phyloP scores from a whole-genome alignment of 2,329 filamentous ascomycete genomes.

The Thelonectria blattea region DNA sequence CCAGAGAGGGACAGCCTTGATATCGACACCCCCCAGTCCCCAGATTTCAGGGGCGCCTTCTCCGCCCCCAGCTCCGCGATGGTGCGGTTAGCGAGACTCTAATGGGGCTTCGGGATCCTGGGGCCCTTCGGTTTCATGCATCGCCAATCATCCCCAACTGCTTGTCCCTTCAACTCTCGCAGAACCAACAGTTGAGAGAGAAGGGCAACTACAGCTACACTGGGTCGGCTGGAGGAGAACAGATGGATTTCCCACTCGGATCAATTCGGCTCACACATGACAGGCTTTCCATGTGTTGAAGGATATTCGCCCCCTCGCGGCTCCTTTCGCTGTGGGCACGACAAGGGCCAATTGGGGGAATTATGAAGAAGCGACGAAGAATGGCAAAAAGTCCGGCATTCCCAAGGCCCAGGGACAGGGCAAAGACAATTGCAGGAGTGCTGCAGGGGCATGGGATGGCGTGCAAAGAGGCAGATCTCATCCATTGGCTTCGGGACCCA shows the following conservation, averaged over 20 bases:
- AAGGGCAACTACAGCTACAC: too few relatives aligned
- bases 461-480: slow-evolving; percentile 23
- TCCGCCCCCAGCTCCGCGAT: slow-evolving; percentile 22
- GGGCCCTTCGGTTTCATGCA: slow-evolving; percentile 24
- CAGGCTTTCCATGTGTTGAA: not conserved
- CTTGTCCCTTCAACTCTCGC: not conserved
- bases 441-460: slow-evolving; percentile 19
- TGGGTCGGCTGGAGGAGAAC: too few relatives aligned
- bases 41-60: slow-evolving; percentile 39
- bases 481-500: slow-evolving; percentile 9
- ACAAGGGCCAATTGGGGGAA: slow-evolving; percentile 11
- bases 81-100: slow-evolving; percentile 21
- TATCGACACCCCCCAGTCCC: slow-evolving; percentile 31
- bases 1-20: slow-evolving; percentile 16
- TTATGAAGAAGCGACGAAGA: slow-evolving; percentile 17
- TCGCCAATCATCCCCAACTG: slow-evolving; percentile 22
- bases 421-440: slow-evolving; percentile 23
- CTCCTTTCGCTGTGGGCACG: not conserved
- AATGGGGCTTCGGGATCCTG: slow-evolving; percentile 12
- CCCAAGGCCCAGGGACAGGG: slow-evolving; percentile 13
- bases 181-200: not conserved
- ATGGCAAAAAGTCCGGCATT: slow-evolving; percentile 9
- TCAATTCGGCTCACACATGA: not conserved
- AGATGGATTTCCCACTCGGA: not conserved
- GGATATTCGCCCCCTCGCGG: slow-evolving; percentile 3